phyloP scores from a whole-genome alignment of 2,329 filamentous ascomycete genomes.

The Lasiodiplodia gonubiensis region DNA sequence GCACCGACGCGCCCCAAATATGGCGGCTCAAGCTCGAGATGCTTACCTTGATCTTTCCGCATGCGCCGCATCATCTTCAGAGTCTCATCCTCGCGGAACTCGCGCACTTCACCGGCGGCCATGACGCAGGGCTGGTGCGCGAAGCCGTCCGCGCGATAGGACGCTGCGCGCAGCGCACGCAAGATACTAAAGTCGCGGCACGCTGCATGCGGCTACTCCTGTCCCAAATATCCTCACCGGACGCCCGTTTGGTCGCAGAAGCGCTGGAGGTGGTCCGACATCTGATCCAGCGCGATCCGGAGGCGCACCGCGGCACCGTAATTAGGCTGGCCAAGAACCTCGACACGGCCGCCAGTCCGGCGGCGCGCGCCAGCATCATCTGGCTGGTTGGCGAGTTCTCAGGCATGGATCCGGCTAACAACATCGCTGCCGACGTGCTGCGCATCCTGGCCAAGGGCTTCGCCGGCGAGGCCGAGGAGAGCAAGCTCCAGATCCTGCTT shows the following conservation, averaged over 20 bases:
- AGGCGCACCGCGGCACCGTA: slow-evolving; percentile 81
- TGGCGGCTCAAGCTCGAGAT: slow-evolving; percentile 94
- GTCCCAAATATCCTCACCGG: slow-evolving; percentile 84
- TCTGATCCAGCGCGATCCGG: slow-evolving; percentile 88
- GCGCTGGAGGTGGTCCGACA: slow-evolving; percentile 94
- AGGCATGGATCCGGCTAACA: slow-evolving; percentile 77
- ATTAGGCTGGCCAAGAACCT: slow-evolving; percentile 89
- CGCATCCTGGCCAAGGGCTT: slow-evolving; percentile 88
- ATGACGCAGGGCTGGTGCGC: slow-evolving; percentile 77
- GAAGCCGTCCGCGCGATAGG: slow-evolving; percentile 94
- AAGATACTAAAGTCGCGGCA: slow-evolving; percentile 70
- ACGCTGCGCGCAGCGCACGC: slow-evolving; percentile 76
- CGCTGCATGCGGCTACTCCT: slow-evolving; percentile 84
- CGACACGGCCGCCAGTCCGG: slow-evolving; percentile 83
- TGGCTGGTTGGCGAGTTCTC: slow-evolving; percentile 97
- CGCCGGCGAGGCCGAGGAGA: slow-evolving; percentile 78
- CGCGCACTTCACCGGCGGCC: slow-evolving; percentile 85
- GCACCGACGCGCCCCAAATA: slow-evolving; percentile 77
- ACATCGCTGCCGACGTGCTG: slow-evolving; percentile 90
- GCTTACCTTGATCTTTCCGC: slow-evolving; percentile 86
- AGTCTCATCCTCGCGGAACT: slow-evolving; percentile 89
- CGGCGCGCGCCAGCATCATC: slow-evolving; percentile 90
- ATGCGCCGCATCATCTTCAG: slow-evolving; percentile 76
- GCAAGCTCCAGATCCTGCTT: slow-evolving; percentile 89
- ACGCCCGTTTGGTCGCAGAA: slow-evolving; percentile 87